Conservation (phyloP, 2,329 filamentous ascomycete genomes). For the Penicillium sp. region DNA sequence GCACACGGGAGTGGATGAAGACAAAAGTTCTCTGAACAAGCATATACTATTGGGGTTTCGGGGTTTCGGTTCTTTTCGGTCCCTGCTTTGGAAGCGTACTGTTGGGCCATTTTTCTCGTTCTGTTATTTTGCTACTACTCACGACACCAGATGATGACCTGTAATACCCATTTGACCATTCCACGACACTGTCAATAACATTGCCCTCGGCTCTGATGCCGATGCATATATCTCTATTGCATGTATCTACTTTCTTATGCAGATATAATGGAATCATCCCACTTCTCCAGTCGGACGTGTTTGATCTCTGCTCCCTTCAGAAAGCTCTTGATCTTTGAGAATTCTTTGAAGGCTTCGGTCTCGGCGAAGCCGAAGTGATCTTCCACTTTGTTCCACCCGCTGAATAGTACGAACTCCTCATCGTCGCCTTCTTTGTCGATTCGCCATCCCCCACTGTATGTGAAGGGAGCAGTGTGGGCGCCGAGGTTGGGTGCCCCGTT, state of each 20-base stretch:
- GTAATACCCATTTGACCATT: constrained; percentile 26
- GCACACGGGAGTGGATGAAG: constrained; percentile 88
- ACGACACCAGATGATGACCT: constrained; percentile 19
- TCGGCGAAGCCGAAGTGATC: constrained; percentile 37
- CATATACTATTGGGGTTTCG: constrained; percentile 5
- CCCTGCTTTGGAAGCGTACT: neutral
- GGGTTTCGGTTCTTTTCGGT: neutral
- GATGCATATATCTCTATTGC: constrained; percentile 4
- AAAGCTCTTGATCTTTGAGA: constrained; percentile 21
- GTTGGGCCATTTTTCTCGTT: neutral
- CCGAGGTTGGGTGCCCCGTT: constrained; percentile 26
- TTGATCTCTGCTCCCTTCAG: constrained; percentile 29
- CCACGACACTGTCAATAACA: constrained; percentile 9
- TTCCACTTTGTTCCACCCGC: constrained; percentile 38
- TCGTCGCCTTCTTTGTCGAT: constrained; percentile 36
- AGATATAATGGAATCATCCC: constrained; percentile 8
- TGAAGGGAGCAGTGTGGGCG: constrained; percentile 27
- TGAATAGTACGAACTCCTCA: constrained; percentile 46
- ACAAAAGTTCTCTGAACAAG: constrained; percentile 62
- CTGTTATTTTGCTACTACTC: constrained; percentile 5
- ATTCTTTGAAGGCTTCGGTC: constrained; percentile 32
- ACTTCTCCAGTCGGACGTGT: constrained; percentile 22
- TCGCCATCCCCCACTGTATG: constrained; percentile 40
- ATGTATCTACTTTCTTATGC: constrained; percentile 3
- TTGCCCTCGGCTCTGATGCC: neutral